phyloP scores from a whole-genome alignment of 2,329 filamentous ascomycete species.

The Fusarium sp. region DNA sequence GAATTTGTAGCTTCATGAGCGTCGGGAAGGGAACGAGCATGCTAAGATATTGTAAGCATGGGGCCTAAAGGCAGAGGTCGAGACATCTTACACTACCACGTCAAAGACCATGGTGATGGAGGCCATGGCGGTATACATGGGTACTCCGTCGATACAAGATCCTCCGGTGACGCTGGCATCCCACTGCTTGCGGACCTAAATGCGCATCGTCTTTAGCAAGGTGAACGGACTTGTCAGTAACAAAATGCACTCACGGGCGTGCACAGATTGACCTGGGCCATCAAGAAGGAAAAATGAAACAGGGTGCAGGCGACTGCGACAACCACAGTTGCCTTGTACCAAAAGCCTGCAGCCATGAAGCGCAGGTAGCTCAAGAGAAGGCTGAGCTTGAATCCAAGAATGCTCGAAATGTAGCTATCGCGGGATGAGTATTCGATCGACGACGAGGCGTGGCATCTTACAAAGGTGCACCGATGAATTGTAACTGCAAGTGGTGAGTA shows the following conservation, averaged over 20 bases:
- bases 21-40: constrained; percentile 57
- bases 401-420: constrained; percentile 54
- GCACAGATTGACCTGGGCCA: constrained; percentile 52
- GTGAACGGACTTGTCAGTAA: not conserved
- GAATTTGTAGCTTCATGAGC: constrained; percentile 52
- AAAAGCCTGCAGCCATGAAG: constrained; percentile 55
- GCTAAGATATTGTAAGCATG: constrained; percentile 33
- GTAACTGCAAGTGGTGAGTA: constrained; percentile 38
- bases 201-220: not conserved
- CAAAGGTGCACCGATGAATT: constrained; percentile 58
- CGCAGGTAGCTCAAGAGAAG: constrained; percentile 59
- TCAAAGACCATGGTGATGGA: constrained; percentile 57
- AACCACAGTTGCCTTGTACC: constrained; percentile 46
- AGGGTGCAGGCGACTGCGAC: constrained; percentile 51
- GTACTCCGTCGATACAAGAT: constrained; percentile 53
- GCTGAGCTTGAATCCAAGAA: constrained; percentile 61
- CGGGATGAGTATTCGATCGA: not conserved
- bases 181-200: constrained; percentile 53
- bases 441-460: constrained; percentile 35
- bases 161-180: constrained; percentile 50
- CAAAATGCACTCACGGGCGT: constrained; percentile 43
- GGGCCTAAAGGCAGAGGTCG: too few relatives aligned
- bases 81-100: constrained; percentile 52
- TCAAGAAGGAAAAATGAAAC: constrained; percentile 55
- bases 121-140: constrained; percentile 58